Conservation (phyloP, 225 moss, liverwort and hornwort genomes). For the Polytrichum formosum region DNA sequence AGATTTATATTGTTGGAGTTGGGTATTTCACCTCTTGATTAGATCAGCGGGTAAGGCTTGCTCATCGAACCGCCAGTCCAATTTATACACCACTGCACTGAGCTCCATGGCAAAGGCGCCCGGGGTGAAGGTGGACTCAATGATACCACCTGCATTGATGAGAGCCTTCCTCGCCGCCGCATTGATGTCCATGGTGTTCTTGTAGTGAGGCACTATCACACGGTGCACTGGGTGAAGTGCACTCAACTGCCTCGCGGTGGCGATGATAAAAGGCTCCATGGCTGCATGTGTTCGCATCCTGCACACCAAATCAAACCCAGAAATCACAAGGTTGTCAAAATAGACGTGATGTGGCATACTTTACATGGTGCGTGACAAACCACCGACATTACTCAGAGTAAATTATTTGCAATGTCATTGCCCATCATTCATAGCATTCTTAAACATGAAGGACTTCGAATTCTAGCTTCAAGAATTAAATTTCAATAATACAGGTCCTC, state of each 20-base stretch:
- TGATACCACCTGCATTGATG: conserved; percentile 27
- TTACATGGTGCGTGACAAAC: background rate
- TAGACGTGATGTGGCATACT: background rate
- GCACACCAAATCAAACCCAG: conserved; percentile 6
- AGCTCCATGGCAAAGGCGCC: conserved; percentile 43
- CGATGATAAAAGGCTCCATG: conserved; percentile 48
- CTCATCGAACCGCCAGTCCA: conserved; percentile 56
- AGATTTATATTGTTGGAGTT: no score
- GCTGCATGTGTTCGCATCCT: conserved; percentile 44
- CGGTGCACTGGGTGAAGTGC: conserved; percentile 45
- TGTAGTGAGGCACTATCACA: conserved; percentile 38
- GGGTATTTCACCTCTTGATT: conserved; percentile 29
- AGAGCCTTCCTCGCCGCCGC: conserved; percentile 45
- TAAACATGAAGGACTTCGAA: no score
- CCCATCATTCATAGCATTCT: no score
- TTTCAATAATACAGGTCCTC: no score
- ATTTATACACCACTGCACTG: conserved; percentile 43
- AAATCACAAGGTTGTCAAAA: background rate
- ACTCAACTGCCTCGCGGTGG: conserved; percentile 53
- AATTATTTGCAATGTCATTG: no score
- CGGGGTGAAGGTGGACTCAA: conserved; percentile 45
- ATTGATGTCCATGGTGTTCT: conserved; percentile 56
- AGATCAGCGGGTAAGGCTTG: conserved; percentile 53
- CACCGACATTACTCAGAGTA: no score
- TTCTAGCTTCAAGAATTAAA: no score